A percentile compares a stretch with the other conserved stretches of the same genome.
These are phyloP conservation scores for Penicillium sp. DNA, from an alignment of 2,329 filamentous ascomycete genomes.

Conservation along the genomic window DNA sequence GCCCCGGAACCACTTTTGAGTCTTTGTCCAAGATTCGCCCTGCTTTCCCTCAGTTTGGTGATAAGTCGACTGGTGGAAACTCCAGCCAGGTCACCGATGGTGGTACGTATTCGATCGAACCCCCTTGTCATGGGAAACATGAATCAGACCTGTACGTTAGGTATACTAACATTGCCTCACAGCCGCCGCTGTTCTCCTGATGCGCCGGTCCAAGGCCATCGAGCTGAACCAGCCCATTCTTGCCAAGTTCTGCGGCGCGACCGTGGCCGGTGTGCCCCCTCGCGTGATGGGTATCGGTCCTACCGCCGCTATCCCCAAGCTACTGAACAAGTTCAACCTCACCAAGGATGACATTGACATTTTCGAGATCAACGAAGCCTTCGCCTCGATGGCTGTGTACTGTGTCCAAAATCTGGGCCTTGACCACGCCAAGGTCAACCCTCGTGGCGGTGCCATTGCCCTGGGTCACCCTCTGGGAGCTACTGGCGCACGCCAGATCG, in stretches of 20 bases:
- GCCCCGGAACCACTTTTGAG: conserved; percentile 86
- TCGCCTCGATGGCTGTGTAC: conserved; percentile 97
- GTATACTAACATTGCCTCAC: not conserved
- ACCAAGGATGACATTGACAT: conserved; percentile 82
- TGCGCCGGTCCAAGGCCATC: conserved; percentile 89
- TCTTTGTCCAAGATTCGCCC: conserved; percentile 78
- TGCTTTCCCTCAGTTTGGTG: conserved; percentile 88
- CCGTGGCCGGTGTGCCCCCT: conserved; percentile 84
- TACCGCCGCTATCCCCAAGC: conserved; percentile 69
- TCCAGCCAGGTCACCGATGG: conserved; percentile 95
- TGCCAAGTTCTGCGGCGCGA: conserved; percentile 91
- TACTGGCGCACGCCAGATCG: conserved; percentile 85
- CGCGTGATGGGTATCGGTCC: conserved; percentile 89
- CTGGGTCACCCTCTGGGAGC: conserved; percentile 88
- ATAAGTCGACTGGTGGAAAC: conserved; percentile 87
- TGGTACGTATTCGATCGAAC: conserved; percentile 50
- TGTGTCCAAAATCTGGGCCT: conserved; percentile 69
- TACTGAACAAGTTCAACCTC: conserved; percentile 77
- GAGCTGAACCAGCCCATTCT: conserved; percentile 87
- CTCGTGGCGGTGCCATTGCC: conserved; percentile 89
- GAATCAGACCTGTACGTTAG: not conserved
- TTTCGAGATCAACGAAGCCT: conserved; percentile 95
- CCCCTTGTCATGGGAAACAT: not conserved
- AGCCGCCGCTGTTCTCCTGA: conserved; percentile 84
- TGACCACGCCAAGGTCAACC: conserved; percentile 77